Percentiles rank a stretch among this genome's conserved stretches.
phyloP scores from a whole-genome alignment of 441 rosid species.

The Lepidium campestre region DNA sequence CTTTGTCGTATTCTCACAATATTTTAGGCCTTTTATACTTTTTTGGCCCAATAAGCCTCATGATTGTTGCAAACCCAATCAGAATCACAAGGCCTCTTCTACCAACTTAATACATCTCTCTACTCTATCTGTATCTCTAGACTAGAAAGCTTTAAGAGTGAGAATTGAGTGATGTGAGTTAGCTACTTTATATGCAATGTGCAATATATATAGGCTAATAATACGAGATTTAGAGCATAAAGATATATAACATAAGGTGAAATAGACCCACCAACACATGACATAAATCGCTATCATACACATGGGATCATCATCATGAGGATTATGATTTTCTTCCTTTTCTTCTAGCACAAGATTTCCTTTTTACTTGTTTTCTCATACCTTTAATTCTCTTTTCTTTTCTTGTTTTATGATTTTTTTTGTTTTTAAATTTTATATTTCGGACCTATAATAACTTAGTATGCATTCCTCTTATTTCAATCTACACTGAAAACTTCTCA shows the following conservation, averaged over 20 bases:
- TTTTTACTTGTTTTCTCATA: conserved; percentile 1
- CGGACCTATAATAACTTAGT: background rate
- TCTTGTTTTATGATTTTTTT: background rate
- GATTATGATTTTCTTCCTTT: conserved; percentile 13
- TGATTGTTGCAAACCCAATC: background rate
- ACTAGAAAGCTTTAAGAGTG: too few relatives aligned
- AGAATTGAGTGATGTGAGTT: too few relatives aligned
- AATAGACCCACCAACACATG: conserved; percentile 29
- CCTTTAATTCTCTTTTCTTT: conserved; percentile 5
- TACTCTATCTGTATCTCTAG: too few relatives aligned
- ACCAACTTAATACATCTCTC: background rate
- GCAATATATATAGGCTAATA: background rate
- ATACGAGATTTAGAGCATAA: background rate
- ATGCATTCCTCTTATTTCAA: too few relatives aligned
- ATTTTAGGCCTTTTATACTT: background rate
- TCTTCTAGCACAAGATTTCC: conserved; percentile 14
- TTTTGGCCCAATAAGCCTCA: background rate
- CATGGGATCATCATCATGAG: conserved; percentile 18
- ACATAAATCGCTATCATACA: conserved; percentile 17
- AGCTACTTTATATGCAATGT: too few relatives aligned
- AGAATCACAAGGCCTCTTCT: background rate
- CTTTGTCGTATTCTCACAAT: background rate
- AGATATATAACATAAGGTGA: background rate
- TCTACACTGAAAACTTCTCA: too few relatives aligned
- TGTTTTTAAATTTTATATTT: background rate